Conservation (phyloP, 345 rosid species). For the Syzygium grande region DNA sequence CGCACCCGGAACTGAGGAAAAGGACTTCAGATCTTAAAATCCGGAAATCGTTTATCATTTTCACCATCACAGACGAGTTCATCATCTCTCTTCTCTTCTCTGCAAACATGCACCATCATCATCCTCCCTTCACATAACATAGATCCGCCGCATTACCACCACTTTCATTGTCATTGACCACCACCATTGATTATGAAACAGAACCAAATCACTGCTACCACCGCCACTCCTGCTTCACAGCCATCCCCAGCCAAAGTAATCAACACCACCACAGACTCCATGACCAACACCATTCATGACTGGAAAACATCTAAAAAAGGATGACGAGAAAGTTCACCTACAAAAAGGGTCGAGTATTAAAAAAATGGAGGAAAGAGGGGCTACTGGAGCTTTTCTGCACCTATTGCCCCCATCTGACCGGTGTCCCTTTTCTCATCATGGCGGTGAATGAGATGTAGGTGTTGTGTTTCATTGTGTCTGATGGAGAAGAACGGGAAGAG, state of each 20-base stretch:
- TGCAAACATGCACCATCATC: neutral
- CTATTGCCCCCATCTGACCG: neutral
- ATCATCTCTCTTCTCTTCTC: neutral
- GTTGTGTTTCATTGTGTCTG: neutral
- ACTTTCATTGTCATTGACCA: neutral
- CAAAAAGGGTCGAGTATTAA: neutral
- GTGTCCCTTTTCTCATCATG: neutral
- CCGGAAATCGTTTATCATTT: neutral
- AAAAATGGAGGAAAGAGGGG: neutral
- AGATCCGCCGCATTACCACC: neutral
- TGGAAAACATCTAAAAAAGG: neutral
- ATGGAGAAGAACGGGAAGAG: neutral
- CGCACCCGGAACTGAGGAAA: neutral
- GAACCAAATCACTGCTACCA: neutral
- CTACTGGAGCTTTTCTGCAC: neutral
- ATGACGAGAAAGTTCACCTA: fast-evolving
- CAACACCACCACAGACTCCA: neutral
- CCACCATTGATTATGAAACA: neutral
- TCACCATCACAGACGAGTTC: fast-evolving
- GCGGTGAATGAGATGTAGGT: neutral
- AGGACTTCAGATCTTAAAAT: neutral
- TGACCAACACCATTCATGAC: neutral
- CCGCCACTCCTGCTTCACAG: neutral
- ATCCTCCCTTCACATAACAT: neutral
- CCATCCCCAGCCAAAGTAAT: neutral